These are phyloP conservation scores for Penicillium brasilianum DNA, from an alignment of 2,329 filamentous ascomycete genomes.

Conservation along the genomic window DNA sequence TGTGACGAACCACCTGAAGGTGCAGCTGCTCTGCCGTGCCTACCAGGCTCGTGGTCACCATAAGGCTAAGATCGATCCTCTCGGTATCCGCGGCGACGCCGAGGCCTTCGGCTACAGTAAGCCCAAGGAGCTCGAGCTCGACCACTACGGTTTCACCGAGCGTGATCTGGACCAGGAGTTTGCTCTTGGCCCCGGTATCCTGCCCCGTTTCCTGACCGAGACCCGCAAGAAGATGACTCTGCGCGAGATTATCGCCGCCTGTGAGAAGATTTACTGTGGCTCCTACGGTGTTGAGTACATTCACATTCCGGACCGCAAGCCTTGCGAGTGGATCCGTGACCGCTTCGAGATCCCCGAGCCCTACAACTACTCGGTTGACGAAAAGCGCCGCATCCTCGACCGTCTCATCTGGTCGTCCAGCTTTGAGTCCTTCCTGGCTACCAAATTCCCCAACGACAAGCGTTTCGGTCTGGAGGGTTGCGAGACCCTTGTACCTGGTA, in stretches of 20 bases:
- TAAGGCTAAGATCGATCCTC: slow-evolving; percentile 95
- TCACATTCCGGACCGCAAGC: slow-evolving; percentile 94
- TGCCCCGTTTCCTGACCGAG: slow-evolving; percentile 90
- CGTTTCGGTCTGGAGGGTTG: slow-evolving; percentile 98
- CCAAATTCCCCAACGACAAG: slow-evolving; percentile 99
- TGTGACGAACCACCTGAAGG: slow-evolving; percentile 95
- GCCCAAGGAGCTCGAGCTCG: slow-evolving; percentile 89
- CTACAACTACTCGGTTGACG: slow-evolving; percentile 96
- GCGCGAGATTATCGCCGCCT: slow-evolving; percentile 88
- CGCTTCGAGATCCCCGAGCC: slow-evolving; percentile 91
- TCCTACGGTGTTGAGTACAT: slow-evolving; percentile 99
- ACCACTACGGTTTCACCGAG: slow-evolving; percentile 94
- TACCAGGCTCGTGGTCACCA: slow-evolving; percentile 98
- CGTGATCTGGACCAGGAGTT: slow-evolving; percentile 93
- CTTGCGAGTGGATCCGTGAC: slow-evolving; percentile 97
- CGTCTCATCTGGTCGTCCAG: slow-evolving; percentile 98
- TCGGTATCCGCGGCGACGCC: slow-evolving; percentile 87
- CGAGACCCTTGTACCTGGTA: slow-evolving; percentile 94
- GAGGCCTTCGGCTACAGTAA: slow-evolving; percentile 83
- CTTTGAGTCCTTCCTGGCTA: slow-evolving; percentile 93
- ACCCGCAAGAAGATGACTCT: slow-evolving; percentile 94
- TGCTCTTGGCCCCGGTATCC: slow-evolving; percentile 87
- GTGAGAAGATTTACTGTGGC: slow-evolving; percentile 95
- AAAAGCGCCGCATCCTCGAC: slow-evolving; percentile 97
- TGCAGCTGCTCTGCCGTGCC: slow-evolving; percentile 93